phyloP scores from a whole-genome alignment of 2,329 filamentous ascomycete species.

The Pyricularia grisea region DNA sequence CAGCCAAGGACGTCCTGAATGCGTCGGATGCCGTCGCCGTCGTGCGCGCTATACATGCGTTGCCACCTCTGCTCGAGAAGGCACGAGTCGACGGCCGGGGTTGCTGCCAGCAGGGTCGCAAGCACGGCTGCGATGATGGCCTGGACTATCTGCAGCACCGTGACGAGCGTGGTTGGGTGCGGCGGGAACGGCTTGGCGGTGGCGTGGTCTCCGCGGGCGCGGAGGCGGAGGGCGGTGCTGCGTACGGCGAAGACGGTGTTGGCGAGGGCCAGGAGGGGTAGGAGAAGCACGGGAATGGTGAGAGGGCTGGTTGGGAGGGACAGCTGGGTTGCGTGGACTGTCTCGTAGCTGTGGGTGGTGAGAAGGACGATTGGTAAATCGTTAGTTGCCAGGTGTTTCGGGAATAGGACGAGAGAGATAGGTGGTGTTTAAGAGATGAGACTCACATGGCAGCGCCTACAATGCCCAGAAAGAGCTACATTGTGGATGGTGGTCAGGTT shows the following conservation, averaged over 20 bases:
- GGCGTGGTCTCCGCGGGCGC: not conserved
- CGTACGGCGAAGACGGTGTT: slow-evolving; percentile 4
- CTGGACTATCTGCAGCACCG: slow-evolving; percentile 9
- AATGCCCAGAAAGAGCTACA: not conserved
- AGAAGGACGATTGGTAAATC: not conserved
- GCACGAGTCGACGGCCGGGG: slow-evolving; percentile 30
- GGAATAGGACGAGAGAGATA: no score
- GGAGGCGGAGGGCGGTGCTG: not conserved
- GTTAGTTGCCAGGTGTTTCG: not conserved
- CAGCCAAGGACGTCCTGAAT: slow-evolving; percentile 60
- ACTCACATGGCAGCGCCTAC: not conserved
- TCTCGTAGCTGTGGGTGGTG: slow-evolving; percentile 9
- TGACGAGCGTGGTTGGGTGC: not conserved
- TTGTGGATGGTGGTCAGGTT: not conserved
- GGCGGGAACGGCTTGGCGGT: not conserved
- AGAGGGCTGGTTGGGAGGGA: slow-evolving; percentile 11
- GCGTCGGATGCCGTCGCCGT: slow-evolving; percentile 37
- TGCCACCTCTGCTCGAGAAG: slow-evolving; percentile 48
- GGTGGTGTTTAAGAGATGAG: not conserved
- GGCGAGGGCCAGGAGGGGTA: slow-evolving; percentile 7
- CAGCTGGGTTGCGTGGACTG: slow-evolving; percentile 6
- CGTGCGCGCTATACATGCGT: slow-evolving; percentile 38
- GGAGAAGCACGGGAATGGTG: slow-evolving; percentile 6
- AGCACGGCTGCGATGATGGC: slow-evolving; percentile 29
- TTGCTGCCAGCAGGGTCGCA: slow-evolving; percentile 29